Conservation (phyloP, 2,329 filamentous ascomycete genomes). For the Aspergillus sp. region DNA sequence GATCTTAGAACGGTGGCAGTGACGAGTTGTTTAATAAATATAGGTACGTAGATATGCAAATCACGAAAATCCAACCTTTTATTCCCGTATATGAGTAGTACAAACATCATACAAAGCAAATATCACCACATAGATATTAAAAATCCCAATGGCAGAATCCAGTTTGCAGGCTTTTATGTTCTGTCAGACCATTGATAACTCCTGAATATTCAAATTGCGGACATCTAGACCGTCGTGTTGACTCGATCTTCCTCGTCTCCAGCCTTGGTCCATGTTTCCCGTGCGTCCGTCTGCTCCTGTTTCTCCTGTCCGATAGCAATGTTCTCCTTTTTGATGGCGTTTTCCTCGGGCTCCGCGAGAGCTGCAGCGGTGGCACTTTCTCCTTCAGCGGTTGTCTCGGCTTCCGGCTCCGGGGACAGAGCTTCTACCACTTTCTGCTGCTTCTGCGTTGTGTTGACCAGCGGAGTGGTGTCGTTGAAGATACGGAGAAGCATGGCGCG, state of each 20-base stretch:
- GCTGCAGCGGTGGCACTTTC: constrained; percentile 2
- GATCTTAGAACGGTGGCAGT: too few species aligned
- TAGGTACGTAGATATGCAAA: too few species aligned
- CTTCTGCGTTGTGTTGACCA: constrained; percentile 59
- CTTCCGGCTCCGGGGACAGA: constrained; percentile 7
- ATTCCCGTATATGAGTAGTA: too few species aligned
- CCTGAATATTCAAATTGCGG: too few species aligned
- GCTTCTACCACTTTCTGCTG: constrained; percentile 1
- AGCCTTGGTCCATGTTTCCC: constrained; percentile 40
- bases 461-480: constrained; percentile 81
- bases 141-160: too few species aligned
- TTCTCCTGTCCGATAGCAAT: constrained; percentile 33
- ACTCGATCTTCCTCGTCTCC: constrained; percentile 42
- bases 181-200: too few species aligned
- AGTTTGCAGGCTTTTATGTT: too few species aligned
- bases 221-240: constrained; percentile 43
- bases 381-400: not conserved
- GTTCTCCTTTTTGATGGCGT: constrained; percentile 36
- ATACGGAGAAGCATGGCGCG: constrained; percentile 86
- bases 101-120: too few species aligned
- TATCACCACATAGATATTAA: too few species aligned
- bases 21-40: too few species aligned
- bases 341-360: constrained; percentile 27
- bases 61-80: too few species aligned
- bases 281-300: constrained; percentile 35